Conservation (phyloP, 768 basidiomycete genomes). For the Butyriboletus loyo region DNA sequence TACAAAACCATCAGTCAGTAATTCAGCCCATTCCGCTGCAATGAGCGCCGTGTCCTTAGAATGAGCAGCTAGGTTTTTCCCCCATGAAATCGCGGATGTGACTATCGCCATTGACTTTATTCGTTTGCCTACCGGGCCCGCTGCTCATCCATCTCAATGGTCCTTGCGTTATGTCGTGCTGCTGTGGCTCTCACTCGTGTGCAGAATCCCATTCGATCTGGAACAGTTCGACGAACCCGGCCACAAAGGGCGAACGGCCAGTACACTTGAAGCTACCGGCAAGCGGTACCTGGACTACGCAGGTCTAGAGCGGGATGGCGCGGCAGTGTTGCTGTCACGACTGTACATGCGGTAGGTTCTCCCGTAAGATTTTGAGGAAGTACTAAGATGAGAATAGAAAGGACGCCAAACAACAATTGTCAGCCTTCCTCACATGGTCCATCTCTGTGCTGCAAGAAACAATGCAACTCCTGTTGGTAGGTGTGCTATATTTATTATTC, state of each 20-base stretch:
- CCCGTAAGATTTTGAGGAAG: background rate
- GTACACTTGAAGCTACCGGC: constrained; percentile 53
- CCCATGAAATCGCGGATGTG: constrained; percentile 85
- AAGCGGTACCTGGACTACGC: constrained; percentile 58
- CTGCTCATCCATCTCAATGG: constrained; percentile 57
- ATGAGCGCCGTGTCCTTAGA: constrained; percentile 15
- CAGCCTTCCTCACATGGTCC: constrained; percentile 52
- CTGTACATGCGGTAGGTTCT: constrained; percentile 70
- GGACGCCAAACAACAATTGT: constrained; percentile 51
- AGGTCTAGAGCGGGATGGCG: constrained; percentile 83
- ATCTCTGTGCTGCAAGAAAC: constrained; percentile 35
- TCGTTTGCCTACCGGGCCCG: constrained; percentile 42
- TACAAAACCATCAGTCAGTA: constrained; percentile 86
- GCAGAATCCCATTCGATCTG: constrained; percentile 91
- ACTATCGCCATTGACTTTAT: constrained; percentile 70
- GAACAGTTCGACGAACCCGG: constrained; percentile 73
- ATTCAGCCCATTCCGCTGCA: constrained; percentile 1
- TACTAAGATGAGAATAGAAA: constrained; percentile 40
- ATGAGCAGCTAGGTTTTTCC: constrained; percentile 82
- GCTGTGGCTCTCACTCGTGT: constrained; percentile 92
- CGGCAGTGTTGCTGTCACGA: constrained; percentile 75
- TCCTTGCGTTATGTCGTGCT: constrained; percentile 77
- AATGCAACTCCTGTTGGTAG: constrained; percentile 52
- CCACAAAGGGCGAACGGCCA: constrained; percentile 51
- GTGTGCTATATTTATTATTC: constrained; percentile 8